Evolutionary conservation across 305 asterid species (phyloP).

Genomic region (Salvia sclarea): DNA sequence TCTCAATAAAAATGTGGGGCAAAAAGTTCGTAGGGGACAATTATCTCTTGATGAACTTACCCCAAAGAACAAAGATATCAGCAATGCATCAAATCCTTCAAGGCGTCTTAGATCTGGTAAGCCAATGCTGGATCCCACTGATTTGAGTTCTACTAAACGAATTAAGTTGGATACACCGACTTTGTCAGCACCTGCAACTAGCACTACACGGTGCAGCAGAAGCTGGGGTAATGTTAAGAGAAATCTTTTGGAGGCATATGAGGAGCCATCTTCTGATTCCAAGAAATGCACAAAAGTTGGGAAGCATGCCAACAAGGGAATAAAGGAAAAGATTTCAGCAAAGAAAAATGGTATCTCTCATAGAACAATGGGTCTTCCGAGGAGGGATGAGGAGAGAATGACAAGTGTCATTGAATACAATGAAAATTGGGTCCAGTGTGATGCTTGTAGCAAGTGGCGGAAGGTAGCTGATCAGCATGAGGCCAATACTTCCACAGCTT

Average conservation of each 20-base stretch:
- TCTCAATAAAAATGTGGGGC: slow-evolving; percentile 43
- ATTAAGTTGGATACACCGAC: slow-evolving; percentile 38
- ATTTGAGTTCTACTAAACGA: slow-evolving; percentile 38
- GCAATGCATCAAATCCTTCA: slow-evolving; percentile 39
- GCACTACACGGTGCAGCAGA: slow-evolving; percentile 36
- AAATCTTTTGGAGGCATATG: slow-evolving; percentile 64
- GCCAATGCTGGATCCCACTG: slow-evolving; percentile 40
- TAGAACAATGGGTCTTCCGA: slow-evolving; percentile 38
- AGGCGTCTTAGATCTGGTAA: slow-evolving; percentile 37
- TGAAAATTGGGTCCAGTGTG: slow-evolving; percentile 96
- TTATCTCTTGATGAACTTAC: slow-evolving; percentile 61
- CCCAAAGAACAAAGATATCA: slow-evolving; percentile 41
- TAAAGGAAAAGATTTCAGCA: slow-evolving; percentile 26
- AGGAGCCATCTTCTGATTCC: slow-evolving; percentile 41
- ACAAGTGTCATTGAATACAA: slow-evolving; percentile 41
- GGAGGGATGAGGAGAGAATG: slow-evolving; percentile 41
- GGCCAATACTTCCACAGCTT: slow-evolving; percentile 58
- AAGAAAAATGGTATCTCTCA: slow-evolving; percentile 36
- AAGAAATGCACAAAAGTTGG: slow-evolving; percentile 42
- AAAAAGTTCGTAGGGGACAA: slow-evolving; percentile 68
- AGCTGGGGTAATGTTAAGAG: slow-evolving; percentile 49
- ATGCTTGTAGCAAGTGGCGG: slow-evolving; percentile 98
- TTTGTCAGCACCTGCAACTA: slow-evolving; percentile 40
- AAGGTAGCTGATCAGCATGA: slow-evolving; percentile 52
- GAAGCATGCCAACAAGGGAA: slow-evolving; percentile 41